Evolutionary conservation across 495 filamentous ascomycete genomes (phyloP).

Genomic region (Ramalina peruviana): DNA sequence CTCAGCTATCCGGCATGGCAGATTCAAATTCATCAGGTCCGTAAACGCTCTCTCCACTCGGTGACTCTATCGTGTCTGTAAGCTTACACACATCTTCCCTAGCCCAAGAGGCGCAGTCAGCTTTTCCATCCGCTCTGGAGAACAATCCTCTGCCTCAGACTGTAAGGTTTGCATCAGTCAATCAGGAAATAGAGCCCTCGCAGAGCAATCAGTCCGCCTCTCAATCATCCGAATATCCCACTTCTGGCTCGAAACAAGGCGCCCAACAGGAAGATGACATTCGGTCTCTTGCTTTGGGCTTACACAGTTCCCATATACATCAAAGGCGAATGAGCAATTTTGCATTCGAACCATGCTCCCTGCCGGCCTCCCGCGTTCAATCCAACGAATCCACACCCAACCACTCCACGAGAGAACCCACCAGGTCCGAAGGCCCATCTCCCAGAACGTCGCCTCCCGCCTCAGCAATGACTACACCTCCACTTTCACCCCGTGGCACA

Average conservation of each 20-base stretch:
- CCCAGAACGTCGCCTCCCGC: conserved; percentile 18
- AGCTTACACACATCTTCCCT: neutral
- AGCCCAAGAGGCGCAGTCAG: conserved; percentile 8
- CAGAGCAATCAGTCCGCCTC: conserved; percentile 24
- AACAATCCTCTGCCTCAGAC: conserved; percentile 25
- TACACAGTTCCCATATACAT: conserved; percentile 64
- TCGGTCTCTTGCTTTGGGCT: conserved; percentile 52
- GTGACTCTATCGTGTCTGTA: neutral
- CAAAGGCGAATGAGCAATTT: conserved; percentile 71
- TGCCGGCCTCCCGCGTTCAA: conserved; percentile 70
- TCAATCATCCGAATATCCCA: conserved; percentile 20
- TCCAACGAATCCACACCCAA: conserved; percentile 23
- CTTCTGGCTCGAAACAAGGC: conserved; percentile 23
- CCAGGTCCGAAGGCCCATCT: conserved; percentile 17
- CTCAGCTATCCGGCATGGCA: neutral
- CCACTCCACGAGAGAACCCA: conserved; percentile 12
- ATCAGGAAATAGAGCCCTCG: conserved; percentile 61
- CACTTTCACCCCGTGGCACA: conserved; percentile 74
- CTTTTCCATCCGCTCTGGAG: neutral
- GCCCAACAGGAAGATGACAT: conserved; percentile 50
- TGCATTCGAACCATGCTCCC: conserved; percentile 72
- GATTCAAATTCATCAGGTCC: neutral
- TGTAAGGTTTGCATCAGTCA: conserved; percentile 71
- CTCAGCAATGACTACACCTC: conserved; percentile 70
- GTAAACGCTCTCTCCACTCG: neutral